phyloP scores from a whole-genome alignment of 2,329 filamentous ascomycete species.

The Endoconidiophora laricicola region DNA sequence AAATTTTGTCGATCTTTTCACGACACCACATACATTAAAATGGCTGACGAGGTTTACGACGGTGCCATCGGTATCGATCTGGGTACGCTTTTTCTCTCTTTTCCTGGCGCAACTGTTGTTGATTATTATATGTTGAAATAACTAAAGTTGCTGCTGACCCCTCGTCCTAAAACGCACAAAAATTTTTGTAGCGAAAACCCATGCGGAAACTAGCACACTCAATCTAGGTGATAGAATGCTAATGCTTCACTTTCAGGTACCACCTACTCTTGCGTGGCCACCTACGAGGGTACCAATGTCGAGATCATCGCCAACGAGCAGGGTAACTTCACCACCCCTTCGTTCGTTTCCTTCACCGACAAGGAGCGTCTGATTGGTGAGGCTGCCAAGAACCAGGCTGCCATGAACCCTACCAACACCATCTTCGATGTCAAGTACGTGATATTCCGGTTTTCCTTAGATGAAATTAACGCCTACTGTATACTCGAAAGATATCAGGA shows the following conservation, averaged over 20 bases:
- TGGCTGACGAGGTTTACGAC: slow-evolving; percentile 97
- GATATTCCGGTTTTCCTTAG: not conserved
- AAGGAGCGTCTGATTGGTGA: slow-evolving; percentile 99
- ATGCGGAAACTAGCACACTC: not conserved
- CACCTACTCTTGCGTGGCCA: slow-evolving; percentile 99
- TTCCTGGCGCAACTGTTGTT: slow-evolving; percentile 10
- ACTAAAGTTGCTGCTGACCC: slow-evolving; percentile 4
- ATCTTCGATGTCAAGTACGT: slow-evolving; percentile 97
- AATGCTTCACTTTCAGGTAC: slow-evolving; percentile 46
- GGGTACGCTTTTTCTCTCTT: slow-evolving; percentile 42
- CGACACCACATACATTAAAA: slow-evolving; percentile 24
- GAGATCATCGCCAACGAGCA: slow-evolving; percentile 99
- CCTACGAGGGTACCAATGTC: slow-evolving; percentile 98
- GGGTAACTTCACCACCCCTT: slow-evolving; percentile 96
- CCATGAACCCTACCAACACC: slow-evolving; percentile 97
- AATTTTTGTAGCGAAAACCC: slow-evolving; percentile 1
- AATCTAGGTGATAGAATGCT: not conserved
- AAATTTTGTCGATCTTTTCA: slow-evolving; percentile 13
- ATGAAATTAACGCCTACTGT: too few relatives aligned
- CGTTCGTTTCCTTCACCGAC: slow-evolving; percentile 97
- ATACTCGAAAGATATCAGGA: too few relatives aligned
- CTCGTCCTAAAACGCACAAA: slow-evolving; percentile 4
- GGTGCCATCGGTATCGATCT: slow-evolving; percentile 99
- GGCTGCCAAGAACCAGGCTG: slow-evolving; percentile 99
- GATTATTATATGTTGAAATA: slow-evolving; percentile 4